A percentile compares a stretch with the other conserved stretches of the same genome.
Evolutionary conservation across 345 rosid species (phyloP).

Genomic region (Syzygium aromaticum): DNA sequence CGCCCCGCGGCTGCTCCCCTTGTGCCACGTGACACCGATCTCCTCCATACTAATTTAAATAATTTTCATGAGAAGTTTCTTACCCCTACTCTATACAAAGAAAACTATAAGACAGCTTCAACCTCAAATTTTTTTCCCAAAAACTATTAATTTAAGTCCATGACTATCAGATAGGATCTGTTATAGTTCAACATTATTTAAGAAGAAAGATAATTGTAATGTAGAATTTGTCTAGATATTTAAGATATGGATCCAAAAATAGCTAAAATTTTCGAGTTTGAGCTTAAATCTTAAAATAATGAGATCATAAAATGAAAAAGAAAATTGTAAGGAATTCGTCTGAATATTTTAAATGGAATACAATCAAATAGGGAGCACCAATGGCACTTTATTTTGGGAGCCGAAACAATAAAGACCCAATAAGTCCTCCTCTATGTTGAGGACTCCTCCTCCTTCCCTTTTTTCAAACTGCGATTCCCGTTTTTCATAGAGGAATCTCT

Average conservation of each 20-base stretch:
- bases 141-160: neutral
- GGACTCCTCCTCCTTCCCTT: neutral
- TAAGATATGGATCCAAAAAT: neutral
- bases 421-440: neutral
- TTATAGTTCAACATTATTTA: neutral
- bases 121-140: neutral
- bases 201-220: neutral
- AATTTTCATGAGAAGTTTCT: neutral
- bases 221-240: neutral
- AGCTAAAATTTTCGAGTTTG: neutral
- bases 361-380: neutral
- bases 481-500: neutral
- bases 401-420: neutral
- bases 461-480: neutral
- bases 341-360: neutral
- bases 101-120: neutral
- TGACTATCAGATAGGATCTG: neutral
- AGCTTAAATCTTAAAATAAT: neutral
- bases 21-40: neutral
- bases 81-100: neutral
- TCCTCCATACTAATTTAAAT: neutral
- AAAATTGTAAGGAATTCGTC: neutral
- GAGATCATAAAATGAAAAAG: neutral
- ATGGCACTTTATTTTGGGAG: neutral
- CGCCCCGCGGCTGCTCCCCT: neutral